Percentiles rank a stretch among this genome's conserved stretches.
Evolutionary conservation across 2,329 filamentous ascomycete species (phyloP).

Genomic region (Trichoderma atrobrunneum): DNA sequence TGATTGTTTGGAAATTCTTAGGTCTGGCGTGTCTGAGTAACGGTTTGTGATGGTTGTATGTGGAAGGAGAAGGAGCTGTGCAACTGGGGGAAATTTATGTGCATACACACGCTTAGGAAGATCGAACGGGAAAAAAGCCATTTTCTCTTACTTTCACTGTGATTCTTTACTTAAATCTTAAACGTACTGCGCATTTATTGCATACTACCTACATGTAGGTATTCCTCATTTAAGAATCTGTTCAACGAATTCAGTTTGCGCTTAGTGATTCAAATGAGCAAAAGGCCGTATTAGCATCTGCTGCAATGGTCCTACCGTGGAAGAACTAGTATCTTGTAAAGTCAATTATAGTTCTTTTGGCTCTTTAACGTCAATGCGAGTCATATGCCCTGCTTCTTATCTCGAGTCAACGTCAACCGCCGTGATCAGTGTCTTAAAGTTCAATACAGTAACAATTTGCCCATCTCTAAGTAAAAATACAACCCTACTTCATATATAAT

Average conservation of each 20-base stretch:
- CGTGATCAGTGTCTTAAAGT: background rate
- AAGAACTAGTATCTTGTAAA: no score
- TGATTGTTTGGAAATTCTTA: background rate
- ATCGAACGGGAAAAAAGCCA: background rate
- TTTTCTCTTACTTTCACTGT: no score
- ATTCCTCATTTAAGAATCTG: no score
- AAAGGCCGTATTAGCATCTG: no score
- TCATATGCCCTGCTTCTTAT: background rate
- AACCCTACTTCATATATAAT: background rate
- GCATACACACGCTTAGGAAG: background rate
- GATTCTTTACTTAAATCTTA: no score
- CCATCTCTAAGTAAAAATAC: background rate
- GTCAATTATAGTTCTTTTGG: background rate
- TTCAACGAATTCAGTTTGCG: no score
- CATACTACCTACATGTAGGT: no score
- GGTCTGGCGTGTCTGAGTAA: background rate
- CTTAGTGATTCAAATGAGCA: no score
- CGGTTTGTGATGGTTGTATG: background rate
- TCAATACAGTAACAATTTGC: background rate
- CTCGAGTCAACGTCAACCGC: background rate
- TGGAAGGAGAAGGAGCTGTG: background rate
- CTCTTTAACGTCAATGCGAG: background rate
- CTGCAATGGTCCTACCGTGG: no score
- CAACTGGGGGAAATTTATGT: background rate
- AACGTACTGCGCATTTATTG: no score